Evolutionary conservation across 164 flowering plant genomes (phyloP).

Genomic region (Berberis vulgaris): DNA sequence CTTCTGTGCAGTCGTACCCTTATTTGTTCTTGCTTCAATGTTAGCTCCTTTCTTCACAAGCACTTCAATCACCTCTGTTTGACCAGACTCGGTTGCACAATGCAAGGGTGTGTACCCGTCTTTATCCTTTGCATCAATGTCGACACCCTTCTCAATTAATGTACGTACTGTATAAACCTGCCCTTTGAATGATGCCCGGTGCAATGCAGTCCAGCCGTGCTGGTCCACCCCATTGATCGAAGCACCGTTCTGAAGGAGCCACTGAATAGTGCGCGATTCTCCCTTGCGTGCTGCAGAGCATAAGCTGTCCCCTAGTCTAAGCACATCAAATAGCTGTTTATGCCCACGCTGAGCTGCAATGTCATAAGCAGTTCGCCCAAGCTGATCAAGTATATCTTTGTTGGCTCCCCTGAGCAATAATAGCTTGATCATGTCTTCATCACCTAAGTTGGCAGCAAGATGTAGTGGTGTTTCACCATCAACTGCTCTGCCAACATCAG

Average conservation of each 20-base stretch:
- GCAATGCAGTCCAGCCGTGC: conserved; percentile 68
- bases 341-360: conserved; percentile 56
- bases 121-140: conserved; percentile 45
- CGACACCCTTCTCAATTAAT: conserved; percentile 40
- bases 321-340: conserved; percentile 37
- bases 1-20: conserved; percentile 41
- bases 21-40: conserved; percentile 46
- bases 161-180: conserved; percentile 26
- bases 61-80: conserved; percentile 44
- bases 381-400: conserved; percentile 42
- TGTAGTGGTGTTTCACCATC: conserved; percentile 57
- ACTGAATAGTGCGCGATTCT: conserved; percentile 34
- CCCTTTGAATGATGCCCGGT: conserved; percentile 65
- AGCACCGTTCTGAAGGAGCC: conserved; percentile 51
- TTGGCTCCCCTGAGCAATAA: conserved; percentile 58
- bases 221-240: conserved; percentile 56
- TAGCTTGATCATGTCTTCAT: conserved; percentile 55
- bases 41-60: conserved; percentile 61
- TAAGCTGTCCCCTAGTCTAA: conserved; percentile 48
- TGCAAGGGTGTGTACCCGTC: conserved; percentile 74
- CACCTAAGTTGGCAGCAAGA: conserved; percentile 45
- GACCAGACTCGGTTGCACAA: conserved; percentile 63
- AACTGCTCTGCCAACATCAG: conserved; percentile 21
- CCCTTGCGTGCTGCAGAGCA: conserved; percentile 55
- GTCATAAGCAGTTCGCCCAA: conserved; percentile 56